Base-by-base conservation (phyloP, 225 moss, liverwort and hornwort species). In the Physcomitrium patens region DNA sequence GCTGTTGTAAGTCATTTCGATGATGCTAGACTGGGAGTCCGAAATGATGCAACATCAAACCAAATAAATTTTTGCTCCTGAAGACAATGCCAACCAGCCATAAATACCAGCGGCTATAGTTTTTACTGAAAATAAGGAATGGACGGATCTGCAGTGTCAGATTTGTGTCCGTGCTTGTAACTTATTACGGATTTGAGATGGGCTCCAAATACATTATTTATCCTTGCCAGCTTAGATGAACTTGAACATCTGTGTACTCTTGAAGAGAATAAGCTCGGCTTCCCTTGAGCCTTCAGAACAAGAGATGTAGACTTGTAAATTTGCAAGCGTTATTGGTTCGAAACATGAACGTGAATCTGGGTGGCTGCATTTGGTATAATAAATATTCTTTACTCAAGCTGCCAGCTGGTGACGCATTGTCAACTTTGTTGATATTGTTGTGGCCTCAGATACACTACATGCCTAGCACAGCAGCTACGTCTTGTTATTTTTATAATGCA, bases 1-100 rank as follows among this genome's bases (percentile, higher is more conserved):
- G 90, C 84, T 92, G 92, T 90, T 90, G 84, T 81, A 63, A 85
- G 70, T 90, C 92, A 90, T 92, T 92, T 90, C 81, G 90, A 84
- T 82, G 45, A 80, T 67, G 77, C 74, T 80, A 75, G 79, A 72
- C 78, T 80, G 64, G 73, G 82, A 83, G 84, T 90, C 82, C 84
- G 71, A 92, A 92, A 90, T 90, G 90, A 88, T 84, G 90, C 83
- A 90, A 92, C 90, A 92, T 73, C 88, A 88, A 48, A 52, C 67
- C 60, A 51, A 80, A 77, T 81, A 81, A 76, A 65, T 26, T 5
- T 43, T 55, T 41, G 27, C 60, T 71, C 12, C 2, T 37, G 45
- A 55, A 56, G 45, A 43, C 46, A 23, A 63, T 22, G 63, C 55
- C 55, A 66, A 72, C 51, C 60, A 77, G 61, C 61, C 67, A 68